These are phyloP conservation scores for Adansonia rubrostipa DNA, from an alignment of 441 rosid species.

Conservation along the genomic window DNA sequence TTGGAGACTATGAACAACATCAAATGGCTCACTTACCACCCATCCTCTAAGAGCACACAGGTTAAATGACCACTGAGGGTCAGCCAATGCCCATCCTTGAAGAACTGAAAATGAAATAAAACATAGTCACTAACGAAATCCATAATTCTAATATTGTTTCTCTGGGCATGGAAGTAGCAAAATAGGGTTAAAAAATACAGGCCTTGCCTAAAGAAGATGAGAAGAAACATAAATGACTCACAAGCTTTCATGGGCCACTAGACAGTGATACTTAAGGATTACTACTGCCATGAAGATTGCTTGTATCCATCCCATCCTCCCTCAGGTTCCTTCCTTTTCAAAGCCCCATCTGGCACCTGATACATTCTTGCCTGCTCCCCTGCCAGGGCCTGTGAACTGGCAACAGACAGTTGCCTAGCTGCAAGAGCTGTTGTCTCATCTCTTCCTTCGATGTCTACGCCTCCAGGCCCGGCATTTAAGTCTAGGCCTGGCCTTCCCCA, in stretches of 20 bases:
- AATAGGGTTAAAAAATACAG: neutral
- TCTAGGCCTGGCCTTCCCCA: constrained; percentile 62
- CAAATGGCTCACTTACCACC: constrained; percentile 62
- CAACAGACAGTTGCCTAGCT: constrained; percentile 45
- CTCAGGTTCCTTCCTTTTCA: constrained; percentile 74
- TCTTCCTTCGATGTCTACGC: constrained; percentile 54
- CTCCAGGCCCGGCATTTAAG: constrained; percentile 67
- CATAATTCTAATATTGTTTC: neutral
- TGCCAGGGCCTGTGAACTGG: constrained; percentile 44
- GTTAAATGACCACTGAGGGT: constrained; percentile 46
- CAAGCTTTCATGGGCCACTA: constrained; percentile 47
- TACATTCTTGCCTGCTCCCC: constrained; percentile 68
- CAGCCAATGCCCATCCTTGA: constrained; percentile 39
- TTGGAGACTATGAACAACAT: constrained; percentile 48
- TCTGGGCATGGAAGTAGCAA: constrained; percentile 11
- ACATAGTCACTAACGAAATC: neutral
- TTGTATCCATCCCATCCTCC: constrained; percentile 79
- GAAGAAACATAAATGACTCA: constrained; percentile 39
- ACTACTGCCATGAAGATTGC: constrained; percentile 68
- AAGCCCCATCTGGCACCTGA: constrained; percentile 55
- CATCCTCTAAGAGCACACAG: constrained; percentile 40
- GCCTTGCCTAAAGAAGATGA: neutral
- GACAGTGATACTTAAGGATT: constrained; percentile 32
- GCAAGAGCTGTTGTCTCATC: constrained; percentile 46
- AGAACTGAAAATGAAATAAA: constrained; percentile 37